Evolutionary conservation across 1,284 basidiomycete species (phyloP).

Genomic region (Rhodotorula sp.): DNA sequence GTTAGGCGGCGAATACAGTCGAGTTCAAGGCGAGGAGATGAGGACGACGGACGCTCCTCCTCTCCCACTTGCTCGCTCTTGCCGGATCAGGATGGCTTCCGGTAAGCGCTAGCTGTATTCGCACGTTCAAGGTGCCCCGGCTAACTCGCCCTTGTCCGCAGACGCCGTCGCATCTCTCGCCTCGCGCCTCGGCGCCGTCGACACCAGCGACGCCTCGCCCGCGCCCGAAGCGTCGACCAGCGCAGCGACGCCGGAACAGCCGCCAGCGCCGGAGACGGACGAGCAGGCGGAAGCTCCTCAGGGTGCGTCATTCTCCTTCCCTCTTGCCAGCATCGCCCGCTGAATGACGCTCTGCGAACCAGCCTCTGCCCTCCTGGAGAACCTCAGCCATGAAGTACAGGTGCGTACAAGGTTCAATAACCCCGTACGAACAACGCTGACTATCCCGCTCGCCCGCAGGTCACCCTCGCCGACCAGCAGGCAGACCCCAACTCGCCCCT

Average conservation of each 20-base stretch:
- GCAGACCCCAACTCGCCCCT: slow-evolving; percentile 93
- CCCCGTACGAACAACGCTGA: background rate
- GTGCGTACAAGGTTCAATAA: background rate
- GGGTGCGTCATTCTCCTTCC: slow-evolving; percentile 4
- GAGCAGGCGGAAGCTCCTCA: background rate
- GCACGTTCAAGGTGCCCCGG: too few relatives aligned
- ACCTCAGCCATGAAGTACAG: slow-evolving; percentile 40
- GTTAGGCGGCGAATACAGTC: background rate
- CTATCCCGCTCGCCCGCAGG: slow-evolving; percentile 57
- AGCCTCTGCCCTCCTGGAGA: slow-evolving; percentile 39
- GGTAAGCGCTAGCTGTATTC: background rate
- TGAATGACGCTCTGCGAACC: background rate
- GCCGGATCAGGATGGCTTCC: slow-evolving; percentile 1
- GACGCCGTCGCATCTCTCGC: slow-evolving; percentile 38
- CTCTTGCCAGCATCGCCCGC: background rate
- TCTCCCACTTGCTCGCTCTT: background rate
- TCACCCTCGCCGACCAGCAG: slow-evolving; percentile 96
- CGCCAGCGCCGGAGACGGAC: background rate
- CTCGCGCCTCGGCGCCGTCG: slow-evolving; percentile 20
- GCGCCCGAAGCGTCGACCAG: background rate
- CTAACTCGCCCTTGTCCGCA: slow-evolving; percentile 1
- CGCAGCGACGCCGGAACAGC: background rate
- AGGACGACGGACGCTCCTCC: background rate
- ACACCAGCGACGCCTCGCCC: background rate
- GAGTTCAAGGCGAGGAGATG: background rate